Evolutionary conservation across 163 green algal genomes (phyloP), one percentile per base, ranked within the genome.

Genomic region (Prototheca cutis): DNA sequence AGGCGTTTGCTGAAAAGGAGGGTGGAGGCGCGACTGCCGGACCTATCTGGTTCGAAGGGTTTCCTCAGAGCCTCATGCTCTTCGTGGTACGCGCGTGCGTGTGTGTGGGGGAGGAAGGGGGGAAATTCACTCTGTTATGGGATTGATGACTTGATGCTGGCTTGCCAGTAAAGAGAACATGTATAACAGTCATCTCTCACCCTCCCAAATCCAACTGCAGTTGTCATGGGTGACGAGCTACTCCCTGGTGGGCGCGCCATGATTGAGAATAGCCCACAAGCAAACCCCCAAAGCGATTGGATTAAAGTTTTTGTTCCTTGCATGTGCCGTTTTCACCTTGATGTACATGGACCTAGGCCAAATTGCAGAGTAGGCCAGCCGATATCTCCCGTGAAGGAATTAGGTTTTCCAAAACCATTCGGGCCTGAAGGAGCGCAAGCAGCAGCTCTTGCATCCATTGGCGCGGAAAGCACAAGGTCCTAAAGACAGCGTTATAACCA

Each of bases 221-320:
- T 34, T 56, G 27, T 27, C 21, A 24, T 56, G 49, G 49, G 23
- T 56, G 6, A 56, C 34, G 6, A 40, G 27, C 49, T 56, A 56
- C 49, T 51, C 42, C 42, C 1, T 51, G 10, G 17, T 51, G 23
- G 42, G 42, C 10, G 36, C 36, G 10, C 36, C 10, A 21, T 8
- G 10, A 8, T 17, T 51, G 42, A 51, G 42, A 21, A 8, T 21
- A 51, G 17, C 10, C 42, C 25, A 8, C 36, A 45, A 13, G 10
- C 10, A 8, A 21, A 13, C 36, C 13, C 36, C 13, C 10, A 8
- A 45, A 45, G 36, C 36, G 36, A 21, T 45, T 13, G 13, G 8
- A 13, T 45, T 45, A 13, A 45, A 45, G 10, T 45, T 45, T 8
- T 21, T 13, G 36, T 13, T 45, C 13, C 10, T 21, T 45, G 36